Base-by-base conservation (phyloP, 495 filamentous ascomycete genomes). In the Penicillium soppii region DNA sequence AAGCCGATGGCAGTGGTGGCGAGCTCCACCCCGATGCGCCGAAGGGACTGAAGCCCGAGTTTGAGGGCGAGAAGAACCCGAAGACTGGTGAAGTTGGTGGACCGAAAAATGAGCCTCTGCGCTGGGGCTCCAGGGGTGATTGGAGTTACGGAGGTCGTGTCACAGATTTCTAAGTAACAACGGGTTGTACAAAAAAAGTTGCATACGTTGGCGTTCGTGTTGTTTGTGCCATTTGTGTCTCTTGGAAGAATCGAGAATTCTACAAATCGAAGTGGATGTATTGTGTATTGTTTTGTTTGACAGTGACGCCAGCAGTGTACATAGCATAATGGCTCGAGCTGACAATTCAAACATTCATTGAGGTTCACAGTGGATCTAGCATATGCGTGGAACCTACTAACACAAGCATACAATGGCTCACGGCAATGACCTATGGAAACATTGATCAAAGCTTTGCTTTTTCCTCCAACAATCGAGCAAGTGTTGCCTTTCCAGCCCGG, bases 121-220 rank as follows among this genome's bases (percentile, higher is more conserved):
- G 92, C 46, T 96, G 92, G 92, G 91, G 91, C 0, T 65, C 73
- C 21, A 67, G 58, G 3, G 88, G 90, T 1, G 94, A 98, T 72
- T 98, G 91, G 85, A 97, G 90, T 61, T 98, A 87, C 69, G 96
- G 96, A 72, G 94, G 94, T 30, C 75, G 94, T 47, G 92, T 94
- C 20, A 97, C 94, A 16, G 94, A 97, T 73, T 98, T 98, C 65
- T 98, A 50, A 59, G 43, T 30, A 17, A 26, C 20, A 13, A 16
- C 19, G 10, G 20, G 3, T 33, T 38, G 29, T 15, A 9, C n/a
- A 32, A 5, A 27, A 16, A 37, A 8, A 21, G 45, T 42, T 54
- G 54, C 57, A 61, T 63, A 49, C 38, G 22, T 27, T 50, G 56
- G 63, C 57, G 63, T 66, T 61, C 44, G 50, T 52, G 40, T 49